Percentiles rank a stretch among this genome's conserved stretches.
Conservation (phyloP, 345 rosid species). For the Reutealis trisperma region DNA sequence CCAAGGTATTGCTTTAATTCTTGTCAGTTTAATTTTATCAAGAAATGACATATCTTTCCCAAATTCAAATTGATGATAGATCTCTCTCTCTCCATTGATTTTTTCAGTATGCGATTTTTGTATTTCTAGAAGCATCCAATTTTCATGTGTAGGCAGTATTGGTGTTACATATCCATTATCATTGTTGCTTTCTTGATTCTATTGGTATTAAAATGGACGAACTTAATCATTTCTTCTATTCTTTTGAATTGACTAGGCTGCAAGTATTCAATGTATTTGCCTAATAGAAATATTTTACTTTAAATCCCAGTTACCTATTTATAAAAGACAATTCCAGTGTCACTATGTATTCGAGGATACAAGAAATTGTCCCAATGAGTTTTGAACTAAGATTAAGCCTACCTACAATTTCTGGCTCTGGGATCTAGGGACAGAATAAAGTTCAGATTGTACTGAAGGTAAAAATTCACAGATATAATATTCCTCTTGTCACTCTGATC, state of each 20-base stretch:
- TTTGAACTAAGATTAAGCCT: too few relatives aligned
- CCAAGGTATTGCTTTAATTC: conserved; percentile 47
- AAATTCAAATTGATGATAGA: not conserved
- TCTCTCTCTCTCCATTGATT: not conserved
- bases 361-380: too few relatives aligned
- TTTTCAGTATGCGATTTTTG: not conserved
- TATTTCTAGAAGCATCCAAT: not conserved
- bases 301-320: not conserved
- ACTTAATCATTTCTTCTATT: not conserved
- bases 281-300: not conserved
- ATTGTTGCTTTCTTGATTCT: not conserved
- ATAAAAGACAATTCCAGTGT: conserved; percentile 1
- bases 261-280: not conserved
- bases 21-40: not conserved
- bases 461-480: too few relatives aligned
- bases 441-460: too few relatives aligned
- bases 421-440: too few relatives aligned
- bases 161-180: not conserved
- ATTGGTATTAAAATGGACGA: not conserved
- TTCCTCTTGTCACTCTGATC: too few relatives aligned
- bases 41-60: not conserved
- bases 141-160: too few relatives aligned
- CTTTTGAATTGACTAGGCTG: not conserved
- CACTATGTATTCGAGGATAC: not conserved
- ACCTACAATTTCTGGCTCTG: too few relatives aligned